These are phyloP conservation scores for Linnemannia elongata DNA, from an alignment of 192 early-diverging fungal genomes.

Conservation along the genomic window DNA sequence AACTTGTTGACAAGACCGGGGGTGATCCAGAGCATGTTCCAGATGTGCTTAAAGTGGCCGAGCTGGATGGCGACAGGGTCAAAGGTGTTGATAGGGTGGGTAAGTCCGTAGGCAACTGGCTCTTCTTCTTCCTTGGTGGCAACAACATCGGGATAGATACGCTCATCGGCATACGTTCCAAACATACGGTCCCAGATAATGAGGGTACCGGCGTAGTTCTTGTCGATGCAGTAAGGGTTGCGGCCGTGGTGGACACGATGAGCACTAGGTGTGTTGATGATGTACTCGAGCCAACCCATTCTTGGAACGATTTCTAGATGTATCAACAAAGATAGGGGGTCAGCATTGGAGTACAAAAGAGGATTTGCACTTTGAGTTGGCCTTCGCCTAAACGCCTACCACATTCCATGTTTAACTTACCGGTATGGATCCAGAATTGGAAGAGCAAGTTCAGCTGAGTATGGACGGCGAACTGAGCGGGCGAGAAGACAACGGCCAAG, in stretches of 20 bases:
- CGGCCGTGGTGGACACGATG: conserved; percentile 75
- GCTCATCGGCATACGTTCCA: conserved; percentile 69
- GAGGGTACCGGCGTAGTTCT: conserved; percentile 73
- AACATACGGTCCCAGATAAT: conserved; percentile 76
- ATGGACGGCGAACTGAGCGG: conserved; percentile 66
- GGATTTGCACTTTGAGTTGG: not conserved
- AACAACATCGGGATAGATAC: conserved; percentile 51
- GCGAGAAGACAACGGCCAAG: conserved; percentile 66
- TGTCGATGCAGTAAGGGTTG: conserved; percentile 75
- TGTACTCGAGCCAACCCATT: conserved; percentile 69
- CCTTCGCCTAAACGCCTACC: not conserved
- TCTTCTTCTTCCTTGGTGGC: conserved; percentile 56
- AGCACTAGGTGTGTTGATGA: conserved; percentile 72
- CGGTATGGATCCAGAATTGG: conserved; percentile 64
- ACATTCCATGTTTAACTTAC: not conserved
- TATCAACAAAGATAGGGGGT: not conserved
- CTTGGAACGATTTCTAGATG: conserved; percentile 64
- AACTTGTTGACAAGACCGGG: conserved; percentile 60
- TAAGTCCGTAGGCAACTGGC: conserved; percentile 68
- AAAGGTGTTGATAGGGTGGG: conserved; percentile 72
- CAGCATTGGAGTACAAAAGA: not conserved
- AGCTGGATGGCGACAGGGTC: conserved; percentile 68
- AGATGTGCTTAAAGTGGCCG: conserved; percentile 64
- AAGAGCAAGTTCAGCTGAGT: conserved; percentile 67
- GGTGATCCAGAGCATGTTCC: conserved; percentile 58